Evolutionary conservation across 2,329 filamentous ascomycete species (phyloP).

Genomic region (Fusarium sp.): DNA sequence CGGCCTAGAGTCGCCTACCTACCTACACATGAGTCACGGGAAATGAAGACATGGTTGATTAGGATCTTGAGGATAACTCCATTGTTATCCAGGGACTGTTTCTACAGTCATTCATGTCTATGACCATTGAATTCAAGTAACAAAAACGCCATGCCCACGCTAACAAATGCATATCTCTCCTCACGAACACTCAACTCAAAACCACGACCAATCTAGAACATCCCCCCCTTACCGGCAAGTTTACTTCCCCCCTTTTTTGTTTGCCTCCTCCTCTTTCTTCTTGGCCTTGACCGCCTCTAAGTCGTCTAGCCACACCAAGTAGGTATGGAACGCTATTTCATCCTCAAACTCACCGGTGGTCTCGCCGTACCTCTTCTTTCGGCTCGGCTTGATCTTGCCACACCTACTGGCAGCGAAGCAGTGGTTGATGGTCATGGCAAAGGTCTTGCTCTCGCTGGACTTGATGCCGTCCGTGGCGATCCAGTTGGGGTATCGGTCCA

Average conservation of each 20-base stretch:
- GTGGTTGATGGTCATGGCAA: constrained; percentile 47
- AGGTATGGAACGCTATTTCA: background rate
- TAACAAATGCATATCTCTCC: background rate
- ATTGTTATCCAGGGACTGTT: background rate
- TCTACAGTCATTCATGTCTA: background rate
- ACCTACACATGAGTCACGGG: constrained; percentile 16
- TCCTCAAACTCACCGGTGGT: background rate
- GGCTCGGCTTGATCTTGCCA: background rate
- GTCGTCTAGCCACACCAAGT: background rate
- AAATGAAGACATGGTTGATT: constrained; percentile 21
- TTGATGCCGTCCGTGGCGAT: constrained; percentile 47
- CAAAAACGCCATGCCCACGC: background rate
- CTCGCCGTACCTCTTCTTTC: background rate
- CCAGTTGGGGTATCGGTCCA: constrained; percentile 50
- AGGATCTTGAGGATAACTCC: background rate
- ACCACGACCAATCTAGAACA: background rate
- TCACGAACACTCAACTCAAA: background rate
- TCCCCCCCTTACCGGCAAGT: background rate
- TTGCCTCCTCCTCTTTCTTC: background rate
- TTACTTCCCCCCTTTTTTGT: background rate
- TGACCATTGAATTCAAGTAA: background rate
- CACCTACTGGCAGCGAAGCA: constrained; percentile 43
- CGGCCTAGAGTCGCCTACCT: background rate
- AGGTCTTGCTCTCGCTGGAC: constrained; percentile 38
- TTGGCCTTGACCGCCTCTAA: background rate